Base-by-base conservation (phyloP, 176 grass and related monocot species). In the Lolium rigidum region DNA sequence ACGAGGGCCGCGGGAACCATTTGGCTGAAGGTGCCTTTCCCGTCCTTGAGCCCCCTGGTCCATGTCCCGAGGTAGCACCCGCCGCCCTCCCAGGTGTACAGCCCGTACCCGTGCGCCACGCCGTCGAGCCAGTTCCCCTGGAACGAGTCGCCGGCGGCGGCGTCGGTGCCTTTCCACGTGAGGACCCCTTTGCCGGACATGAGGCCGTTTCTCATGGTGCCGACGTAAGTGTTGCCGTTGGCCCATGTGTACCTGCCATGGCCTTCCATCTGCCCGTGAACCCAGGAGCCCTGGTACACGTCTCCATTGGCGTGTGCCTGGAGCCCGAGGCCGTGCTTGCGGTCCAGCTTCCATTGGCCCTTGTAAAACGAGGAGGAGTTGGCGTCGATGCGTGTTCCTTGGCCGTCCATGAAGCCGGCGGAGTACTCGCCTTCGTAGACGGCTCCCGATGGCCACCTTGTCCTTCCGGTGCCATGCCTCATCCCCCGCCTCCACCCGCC, bases 61-160 rank as follows among this genome's bases (percentile, higher is more conserved):
- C 94, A 98, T 10, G 92, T 95, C 74, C 97, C 94, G 54, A 98
- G 62, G 86, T 95, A 98, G 78, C 79, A 92, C 20, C 92, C 92
- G 24, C 90, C 89, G 71, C 80, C 92, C 60, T 89, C 84, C 92
- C 94, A 98, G 13, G 86, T 91, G 83, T 98, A 98, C 31, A 95
- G 85, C 65, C 97, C 97, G 86, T 87, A 90, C 4, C 97, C 97
- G 56, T 98, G 84, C 90, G 94, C 89, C 88, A 89, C 84, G 39
- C 94, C 94, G 76, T 95, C 92, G 21, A 91, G 63, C 97, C 94
- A 98, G 75, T 92, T 94, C 9, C 97, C 97, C 85, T 98, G 94
- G 48, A 94, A 93, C 5, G 88, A 94, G 72, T 98, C 97, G 79
- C 84, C 91, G 69, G 64, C n/a, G 58, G 21, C 60, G 58, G 9